Base-by-base conservation (phyloP, 208 protist genomes). In the Trypanosoma avium region DNA sequence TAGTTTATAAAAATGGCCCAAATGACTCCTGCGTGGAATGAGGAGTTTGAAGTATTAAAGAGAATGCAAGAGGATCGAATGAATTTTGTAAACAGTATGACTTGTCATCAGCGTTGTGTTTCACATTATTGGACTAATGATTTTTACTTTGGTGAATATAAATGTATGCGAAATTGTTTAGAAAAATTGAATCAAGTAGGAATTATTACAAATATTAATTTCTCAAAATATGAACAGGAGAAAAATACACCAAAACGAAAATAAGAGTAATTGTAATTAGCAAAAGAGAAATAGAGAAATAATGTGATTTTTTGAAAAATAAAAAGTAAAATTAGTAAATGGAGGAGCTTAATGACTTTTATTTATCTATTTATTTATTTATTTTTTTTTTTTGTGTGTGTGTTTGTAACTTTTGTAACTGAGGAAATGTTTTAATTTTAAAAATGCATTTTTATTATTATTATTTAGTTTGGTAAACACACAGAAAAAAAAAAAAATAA, bases 31-130 rank as follows among this genome's bases (percentile, higher is more conserved):
- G 74, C 74, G 10, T 89, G 81, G 65, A 80, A 82, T 53, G 82
- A 96, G 62, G 87, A 96, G 66, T 92, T 88, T 54, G 90, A 88
- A 32, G 60, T 91, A 2, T 67, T 94, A 55, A 82, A 94, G 56
- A 63, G 77, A 45, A 92, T 96, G 43, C 90, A 96, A 36, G 90
- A 96, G 59, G 83, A 94, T 46, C 86, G 90, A 57, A 96, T 96
- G 86, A 77, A 84, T 29, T 90, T 79, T 59, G 46, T 63, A 49
- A 79, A 82, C 45, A 88, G 75, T 57, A 69, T 92, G 24, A 63
- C 70, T 40, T 96, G 90, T 66, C 83, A 93, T 61, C 81, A 93
- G 49, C 84, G 86, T 26, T 96, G 90, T 47, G 81, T 96, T 21
- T 55, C 63, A 26, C 73, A 90, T 48, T 94, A 93, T 70, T 87